Conservation (phyloP, 257 asterid species). For the Fraxinus americana region DNA sequence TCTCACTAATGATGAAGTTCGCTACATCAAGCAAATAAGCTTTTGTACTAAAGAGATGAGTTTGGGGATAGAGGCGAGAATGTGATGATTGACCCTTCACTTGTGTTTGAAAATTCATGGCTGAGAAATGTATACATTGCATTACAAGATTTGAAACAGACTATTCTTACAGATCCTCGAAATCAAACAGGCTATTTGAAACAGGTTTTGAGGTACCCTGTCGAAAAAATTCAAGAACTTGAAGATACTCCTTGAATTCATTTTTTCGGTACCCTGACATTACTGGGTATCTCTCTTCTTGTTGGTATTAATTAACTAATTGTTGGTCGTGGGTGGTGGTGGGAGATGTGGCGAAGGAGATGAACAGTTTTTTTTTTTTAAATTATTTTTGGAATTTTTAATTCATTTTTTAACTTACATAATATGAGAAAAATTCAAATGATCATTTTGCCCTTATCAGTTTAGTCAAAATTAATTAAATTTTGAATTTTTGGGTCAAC, state of each 20-base stretch:
- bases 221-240: slow-evolving; percentile 55
- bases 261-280: too few relatives aligned
- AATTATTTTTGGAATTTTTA: too few relatives aligned
- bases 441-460: too few relatives aligned
- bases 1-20: slow-evolving; percentile 58
- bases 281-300: too few relatives aligned
- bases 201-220: slow-evolving; percentile 77
- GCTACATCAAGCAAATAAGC: slow-evolving; percentile 58
- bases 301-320: too few relatives aligned
- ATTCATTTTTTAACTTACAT: too few relatives aligned
- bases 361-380: too few relatives aligned
- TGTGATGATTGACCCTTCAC: slow-evolving; percentile 65
- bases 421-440: too few relatives aligned
- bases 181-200: slow-evolving; percentile 40
- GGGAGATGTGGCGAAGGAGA: too few relatives aligned
- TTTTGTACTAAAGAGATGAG: slow-evolving; percentile 72
- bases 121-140: slow-evolving; percentile 73
- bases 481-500: too few relatives aligned
- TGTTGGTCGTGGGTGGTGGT: too few relatives aligned
- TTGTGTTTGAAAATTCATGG: slow-evolving; percentile 63
- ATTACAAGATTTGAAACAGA: slow-evolving; percentile 82
- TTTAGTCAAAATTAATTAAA: too few relatives aligned
- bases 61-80: slow-evolving; percentile 73
- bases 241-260: slow-evolving; percentile 63
- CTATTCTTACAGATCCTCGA: slow-evolving; percentile 78